Evolutionary conservation across 768 basidiomycete species (phyloP), one percentile per base, ranked within the genome.

Genomic region (Termitomyces sp.): DNA sequence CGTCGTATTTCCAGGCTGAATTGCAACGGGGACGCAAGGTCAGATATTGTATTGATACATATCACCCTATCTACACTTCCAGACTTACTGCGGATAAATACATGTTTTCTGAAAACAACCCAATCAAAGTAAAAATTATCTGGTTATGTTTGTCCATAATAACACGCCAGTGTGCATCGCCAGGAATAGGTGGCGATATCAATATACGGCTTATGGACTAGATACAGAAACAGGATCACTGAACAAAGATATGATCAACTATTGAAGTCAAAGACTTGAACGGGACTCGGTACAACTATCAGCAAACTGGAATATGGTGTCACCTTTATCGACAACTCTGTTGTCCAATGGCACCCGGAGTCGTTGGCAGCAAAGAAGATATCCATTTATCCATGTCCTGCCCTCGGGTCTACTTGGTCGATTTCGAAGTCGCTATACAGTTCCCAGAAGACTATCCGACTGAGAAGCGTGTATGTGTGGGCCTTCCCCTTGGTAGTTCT

Each of bases 311-410:
- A 23, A 23, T 23, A 2, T 23, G 23, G 23, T 2, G 23, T 23
- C 23, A 23, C 23, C 23, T 69, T 68, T 53, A 58, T 44, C 11
- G 67, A 69, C 50, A 71, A 73, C 53, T 71, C 69, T 47, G 51
- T 71, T 3, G 45, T 71, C 3, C 63, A 73, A 50, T 70, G 65
- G 64, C 64, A 68, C 5, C 70, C 70, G 1, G 67, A 71, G 47
- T 70, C 69, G 3, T 33, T 71, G 17, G 19, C 31, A 1, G 33
- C 45, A 23, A 53, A 17, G 21, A 58, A 41, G 31, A 19, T 49
- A 28, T 47, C 52, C 14, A 15, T 42, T 30, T 43, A 28, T 47
- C 52, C 14, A 15, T 42, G 23, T 54, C 57, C 23, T 48, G 48
- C 1, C 47, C 53, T 12, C 30, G 52, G 21, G 48, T 50, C 33